A percentile compares a stretch with the other conserved stretches of the same genome.
These are phyloP conservation scores for Colletotrichum siamense DNA, from an alignment of 2,329 filamentous ascomycete genomes.

Conservation along the genomic window DNA sequence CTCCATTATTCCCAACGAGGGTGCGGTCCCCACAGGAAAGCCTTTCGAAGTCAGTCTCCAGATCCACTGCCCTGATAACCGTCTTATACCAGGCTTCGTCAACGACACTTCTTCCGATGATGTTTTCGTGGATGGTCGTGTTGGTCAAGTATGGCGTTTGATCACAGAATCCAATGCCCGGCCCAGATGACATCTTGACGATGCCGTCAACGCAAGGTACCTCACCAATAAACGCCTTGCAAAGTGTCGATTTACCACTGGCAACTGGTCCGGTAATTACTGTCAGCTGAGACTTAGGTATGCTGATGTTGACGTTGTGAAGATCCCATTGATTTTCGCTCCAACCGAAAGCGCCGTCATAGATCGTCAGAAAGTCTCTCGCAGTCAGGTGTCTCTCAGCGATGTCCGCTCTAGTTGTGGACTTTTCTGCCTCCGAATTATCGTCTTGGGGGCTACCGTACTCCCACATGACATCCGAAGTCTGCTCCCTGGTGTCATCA, in stretches of 20 bases:
- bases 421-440: not conserved
- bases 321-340: not conserved
- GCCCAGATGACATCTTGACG: not conserved
- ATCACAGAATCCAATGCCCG: constrained; percentile 28
- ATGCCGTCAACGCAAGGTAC: not conserved
- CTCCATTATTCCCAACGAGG: constrained; percentile 43
- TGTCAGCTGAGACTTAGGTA: not conserved
- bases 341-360: not conserved
- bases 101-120: constrained; percentile 36
- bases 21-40: constrained; percentile 41
- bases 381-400: not conserved
- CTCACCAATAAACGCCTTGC: not conserved
- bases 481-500: not conserved
- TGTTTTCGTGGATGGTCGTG: constrained; percentile 39
- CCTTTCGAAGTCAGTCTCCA: constrained; percentile 32
- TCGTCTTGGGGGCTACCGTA: not conserved
- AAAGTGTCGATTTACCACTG: not conserved
- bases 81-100: constrained; percentile 34
- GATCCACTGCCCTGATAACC: constrained; percentile 36
- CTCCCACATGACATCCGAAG: not conserved
- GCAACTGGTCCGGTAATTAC: not conserved
- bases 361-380: not conserved
- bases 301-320: not conserved
- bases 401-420: not conserved
- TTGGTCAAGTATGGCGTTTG: constrained; percentile 37